phyloP scores from a whole-genome alignment of 371 early-diverging fungal species.

The Mortierella polycephala region DNA sequence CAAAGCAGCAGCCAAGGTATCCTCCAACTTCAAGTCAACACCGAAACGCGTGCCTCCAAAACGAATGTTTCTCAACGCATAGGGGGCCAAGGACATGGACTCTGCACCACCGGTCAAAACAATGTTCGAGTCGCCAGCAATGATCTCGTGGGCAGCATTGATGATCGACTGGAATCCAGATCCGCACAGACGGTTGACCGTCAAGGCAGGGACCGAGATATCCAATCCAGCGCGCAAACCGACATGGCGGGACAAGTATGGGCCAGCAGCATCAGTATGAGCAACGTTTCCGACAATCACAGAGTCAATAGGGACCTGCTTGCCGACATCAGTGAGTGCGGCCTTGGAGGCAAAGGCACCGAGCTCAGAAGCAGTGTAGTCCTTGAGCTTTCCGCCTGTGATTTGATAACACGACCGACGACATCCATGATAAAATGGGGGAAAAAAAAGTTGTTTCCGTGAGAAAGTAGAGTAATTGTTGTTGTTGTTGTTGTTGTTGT shows the following conservation, averaged over 20 bases:
- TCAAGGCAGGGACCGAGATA: constrained; percentile 85
- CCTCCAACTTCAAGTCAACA: constrained; percentile 87
- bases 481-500: neutral
- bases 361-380: constrained; percentile 84
- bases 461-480: too few relatives aligned
- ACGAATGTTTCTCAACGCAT: constrained; percentile 80
- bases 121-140: constrained; percentile 83
- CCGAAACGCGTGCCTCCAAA: constrained; percentile 88
- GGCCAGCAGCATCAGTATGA: constrained; percentile 85
- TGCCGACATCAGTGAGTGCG: constrained; percentile 81
- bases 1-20: constrained; percentile 86
- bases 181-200: constrained; percentile 96
- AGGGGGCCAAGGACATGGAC: constrained; percentile 94
- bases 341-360: constrained; percentile 94
- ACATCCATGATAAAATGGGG: too few relatives aligned
- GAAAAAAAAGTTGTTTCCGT: too few relatives aligned
- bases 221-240: constrained; percentile 89
- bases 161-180: constrained; percentile 96
- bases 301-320: constrained; percentile 80
- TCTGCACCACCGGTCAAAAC: constrained; percentile 95
- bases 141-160: constrained; percentile 92
- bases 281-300: constrained; percentile 96
- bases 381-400: constrained; percentile 67
- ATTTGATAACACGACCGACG: too few relatives aligned
- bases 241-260: constrained; percentile 94